These are phyloP conservation scores for Clohesyomyces aquaticus DNA, from an alignment of 495 filamentous ascomycete genomes.

Conservation along the genomic window DNA sequence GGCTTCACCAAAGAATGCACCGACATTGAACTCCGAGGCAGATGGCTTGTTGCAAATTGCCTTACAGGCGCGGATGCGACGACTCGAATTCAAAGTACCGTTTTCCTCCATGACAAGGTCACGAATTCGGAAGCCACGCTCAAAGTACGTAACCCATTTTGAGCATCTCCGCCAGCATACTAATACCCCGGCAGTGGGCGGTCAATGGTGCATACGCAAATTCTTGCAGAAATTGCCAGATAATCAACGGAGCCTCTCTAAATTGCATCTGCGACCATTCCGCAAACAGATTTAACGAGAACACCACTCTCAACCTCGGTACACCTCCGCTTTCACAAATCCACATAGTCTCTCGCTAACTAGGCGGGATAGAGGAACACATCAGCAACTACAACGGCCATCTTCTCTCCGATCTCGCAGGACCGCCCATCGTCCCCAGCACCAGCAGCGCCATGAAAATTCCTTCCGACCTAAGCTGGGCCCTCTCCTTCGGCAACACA, in stretches of 20 bases:
- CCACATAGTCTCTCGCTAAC: neutral
- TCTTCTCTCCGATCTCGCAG: slow-evolving; percentile 22
- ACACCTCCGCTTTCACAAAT: neutral
- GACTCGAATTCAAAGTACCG: slow-evolving; percentile 14
- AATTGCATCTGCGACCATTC: slow-evolving; percentile 6
- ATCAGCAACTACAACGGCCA: slow-evolving; percentile 17
- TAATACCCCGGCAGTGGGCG: slow-evolving; percentile 3
- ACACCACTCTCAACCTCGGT: slow-evolving; percentile 7
- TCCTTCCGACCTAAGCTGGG: slow-evolving; percentile 20
- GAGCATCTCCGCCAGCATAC: neutral
- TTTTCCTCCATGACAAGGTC: slow-evolving; percentile 11
- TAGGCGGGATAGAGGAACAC: slow-evolving; percentile 7
- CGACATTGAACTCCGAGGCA: neutral
- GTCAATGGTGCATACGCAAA: neutral
- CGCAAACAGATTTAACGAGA: neutral
- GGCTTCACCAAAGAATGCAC: slow-evolving; percentile 1
- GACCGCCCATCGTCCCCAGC: slow-evolving; percentile 1
- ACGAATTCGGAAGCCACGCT: slow-evolving; percentile 8
- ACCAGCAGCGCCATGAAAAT: neutral
- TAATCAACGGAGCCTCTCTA: slow-evolving; percentile 3
- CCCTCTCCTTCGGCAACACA: neutral
- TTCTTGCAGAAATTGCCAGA: slow-evolving; percentile 6
- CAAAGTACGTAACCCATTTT: neutral
- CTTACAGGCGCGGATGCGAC: neutral
- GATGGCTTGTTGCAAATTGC: slow-evolving; percentile 20